Evolutionary conservation across 2,329 filamentous ascomycete genomes (phyloP).

Genomic region (Fusarium decemcellulare): DNA sequence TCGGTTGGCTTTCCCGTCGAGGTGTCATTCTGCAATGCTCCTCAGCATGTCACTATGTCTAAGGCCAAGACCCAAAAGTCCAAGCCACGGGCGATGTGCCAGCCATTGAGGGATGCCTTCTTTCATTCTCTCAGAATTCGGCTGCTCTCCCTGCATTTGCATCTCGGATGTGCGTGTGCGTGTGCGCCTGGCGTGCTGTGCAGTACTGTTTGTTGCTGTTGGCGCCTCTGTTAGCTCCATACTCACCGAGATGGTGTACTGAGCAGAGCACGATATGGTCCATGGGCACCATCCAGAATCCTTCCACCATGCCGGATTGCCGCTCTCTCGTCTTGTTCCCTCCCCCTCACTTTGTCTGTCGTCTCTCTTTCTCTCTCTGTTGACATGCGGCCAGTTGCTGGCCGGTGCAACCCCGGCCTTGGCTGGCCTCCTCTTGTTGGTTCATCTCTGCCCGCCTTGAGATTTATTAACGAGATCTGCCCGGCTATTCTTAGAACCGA

Average conservation of each 20-base stretch:
- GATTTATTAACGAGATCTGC: conserved; percentile 19
- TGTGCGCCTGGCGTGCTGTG: not conserved
- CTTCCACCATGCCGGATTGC: not conserved
- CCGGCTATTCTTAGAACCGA: conserved; percentile 34
- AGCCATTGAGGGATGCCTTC: conserved; percentile 16
- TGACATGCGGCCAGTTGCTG: conserved; percentile 2
- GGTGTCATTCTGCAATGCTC: conserved; percentile 17
- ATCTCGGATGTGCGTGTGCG: no score
- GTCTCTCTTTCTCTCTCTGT: not conserved
- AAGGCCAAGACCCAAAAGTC: conserved; percentile 4
- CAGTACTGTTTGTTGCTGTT: not conserved
- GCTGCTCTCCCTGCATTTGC: not conserved
- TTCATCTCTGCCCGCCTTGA: conserved; percentile 8
- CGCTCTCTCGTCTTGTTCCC: not conserved
- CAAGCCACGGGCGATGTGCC: conserved; percentile 10
- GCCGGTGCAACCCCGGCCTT: conserved; percentile 23
- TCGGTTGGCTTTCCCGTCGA: conserved; percentile 8
- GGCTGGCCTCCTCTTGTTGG: conserved; percentile 1
- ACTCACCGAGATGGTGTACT: not conserved
- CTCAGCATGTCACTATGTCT: conserved; percentile 10
- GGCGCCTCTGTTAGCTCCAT: not conserved
- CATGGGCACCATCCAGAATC: no score
- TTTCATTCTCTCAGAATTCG: not conserved
- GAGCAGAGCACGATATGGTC: not conserved
- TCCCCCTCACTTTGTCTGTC: not conserved